Evolutionary conservation across 2,329 filamentous ascomycete genomes (phyloP), one percentile per base, ranked within the genome.

Genomic region (Phialemoniopsis sp.): DNA sequence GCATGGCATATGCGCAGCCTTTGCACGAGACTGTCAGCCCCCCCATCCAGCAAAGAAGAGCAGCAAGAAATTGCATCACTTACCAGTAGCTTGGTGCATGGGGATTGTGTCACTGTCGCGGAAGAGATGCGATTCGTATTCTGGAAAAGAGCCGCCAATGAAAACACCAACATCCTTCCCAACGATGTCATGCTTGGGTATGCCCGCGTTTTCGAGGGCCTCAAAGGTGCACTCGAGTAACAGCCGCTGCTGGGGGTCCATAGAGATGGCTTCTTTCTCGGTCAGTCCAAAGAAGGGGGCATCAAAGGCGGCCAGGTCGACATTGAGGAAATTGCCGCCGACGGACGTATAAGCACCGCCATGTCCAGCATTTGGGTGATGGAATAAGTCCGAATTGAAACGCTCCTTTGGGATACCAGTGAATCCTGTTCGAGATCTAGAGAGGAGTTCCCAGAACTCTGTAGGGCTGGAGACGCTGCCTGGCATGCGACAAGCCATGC

Each of bases 171-270:
- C 67, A 32, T 72, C 62, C 39, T 64, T 61, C 5, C 72, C 72
- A 2, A 70, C 59, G 29, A 75, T 62, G 8, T 53, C 48, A 19
- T 72, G 66, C 48, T 67, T 70, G 8, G 70, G 63, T 14, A 74
- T 60, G 8, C 72, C 73, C 2, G 71, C 72, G 40, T 68, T 73
- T 46, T 78, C 73, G 9, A 78, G 56, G 0, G 72, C 71, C 50
- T 78, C 73, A 42, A 72, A 78, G 1, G 70, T 68, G 42, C 68
- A 73, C 50, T 78, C 73, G 2, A 77, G 59, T 8, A 75, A 58
- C 15, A 74, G 57, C 2, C 74, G 62, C 41, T 77, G 72, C 43
- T 77, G 73, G 1, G 74, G 74, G 36, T 78, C 73, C 68, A 77
- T 72, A 1, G 70, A 68, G 35, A 60, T 59, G 19, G 67, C 72